phyloP scores from a whole-genome alignment of 192 early-diverging fungal genomes.

The Podila epigama region DNA sequence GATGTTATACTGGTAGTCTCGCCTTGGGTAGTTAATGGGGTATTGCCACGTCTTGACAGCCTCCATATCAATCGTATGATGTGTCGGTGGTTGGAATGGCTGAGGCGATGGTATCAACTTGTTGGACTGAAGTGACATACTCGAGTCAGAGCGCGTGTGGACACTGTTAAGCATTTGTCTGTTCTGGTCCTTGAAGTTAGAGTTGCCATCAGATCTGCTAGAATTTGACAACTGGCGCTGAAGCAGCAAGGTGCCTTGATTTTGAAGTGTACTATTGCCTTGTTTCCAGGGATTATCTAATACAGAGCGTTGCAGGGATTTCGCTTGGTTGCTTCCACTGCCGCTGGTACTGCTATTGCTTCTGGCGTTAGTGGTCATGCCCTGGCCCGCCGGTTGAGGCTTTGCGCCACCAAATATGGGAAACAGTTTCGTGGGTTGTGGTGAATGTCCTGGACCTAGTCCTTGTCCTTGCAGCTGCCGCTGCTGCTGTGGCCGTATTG shows the following conservation, averaged over 20 bases:
- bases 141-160: slow-evolving; percentile 29
- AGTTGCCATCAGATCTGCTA: no score
- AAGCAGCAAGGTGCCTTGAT: not conserved
- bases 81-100: slow-evolving; percentile 22
- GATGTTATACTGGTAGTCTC: slow-evolving; percentile 91
- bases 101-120: slow-evolving; percentile 8
- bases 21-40: slow-evolving; percentile 71
- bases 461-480: not conserved
- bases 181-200: no score
- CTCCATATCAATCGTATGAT: slow-evolving; percentile 59
- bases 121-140: slow-evolving; percentile 16
- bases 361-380: not conserved
- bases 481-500: slow-evolving; percentile 3
- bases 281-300: not conserved
- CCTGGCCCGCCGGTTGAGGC: slow-evolving; percentile 11
- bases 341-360: not conserved
- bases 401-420: slow-evolving; percentile 41
- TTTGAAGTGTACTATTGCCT: not conserved
- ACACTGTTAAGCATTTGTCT: not conserved
- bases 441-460: not conserved
- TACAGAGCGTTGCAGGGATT: not conserved
- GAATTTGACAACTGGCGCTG: no score
- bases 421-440: slow-evolving; percentile 10
- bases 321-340: not conserved
- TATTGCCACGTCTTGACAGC: slow-evolving; percentile 75